Evolutionary conservation across 495 filamentous ascomycete species (phyloP).

Genomic region (Penicillium odoratum): DNA sequence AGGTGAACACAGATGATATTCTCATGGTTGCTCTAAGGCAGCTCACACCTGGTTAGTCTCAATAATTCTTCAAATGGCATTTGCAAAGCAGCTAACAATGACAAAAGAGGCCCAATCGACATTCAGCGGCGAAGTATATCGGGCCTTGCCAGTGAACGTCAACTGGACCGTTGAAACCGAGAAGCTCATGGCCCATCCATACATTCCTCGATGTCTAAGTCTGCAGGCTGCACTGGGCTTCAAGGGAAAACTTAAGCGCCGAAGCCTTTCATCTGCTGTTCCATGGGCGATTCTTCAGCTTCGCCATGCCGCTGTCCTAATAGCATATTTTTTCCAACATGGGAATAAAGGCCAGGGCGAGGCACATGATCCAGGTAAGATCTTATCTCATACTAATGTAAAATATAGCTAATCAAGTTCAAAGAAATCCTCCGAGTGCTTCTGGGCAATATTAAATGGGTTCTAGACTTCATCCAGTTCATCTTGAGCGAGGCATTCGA

Average conservation of each 20-base stretch:
- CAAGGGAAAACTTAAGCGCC: constrained; percentile 56
- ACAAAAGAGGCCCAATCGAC: constrained; percentile 43
- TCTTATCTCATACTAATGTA: neutral
- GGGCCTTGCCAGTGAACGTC: constrained; percentile 62
- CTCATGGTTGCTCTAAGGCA: constrained; percentile 59
- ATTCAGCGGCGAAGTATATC: constrained; percentile 64
- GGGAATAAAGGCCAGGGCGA: constrained; percentile 50
- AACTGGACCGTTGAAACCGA: constrained; percentile 74
- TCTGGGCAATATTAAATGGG: constrained; percentile 58
- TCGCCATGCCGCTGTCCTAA: constrained; percentile 65
- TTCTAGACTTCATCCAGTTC: constrained; percentile 66
- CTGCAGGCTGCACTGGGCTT: constrained; percentile 69
- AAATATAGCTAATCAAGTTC: neutral
- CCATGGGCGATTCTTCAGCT: constrained; percentile 74
- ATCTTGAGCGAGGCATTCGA: constrained; percentile 66
- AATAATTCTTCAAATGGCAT: neutral
- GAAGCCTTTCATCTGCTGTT: constrained; percentile 64
- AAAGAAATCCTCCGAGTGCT: constrained; percentile 45
- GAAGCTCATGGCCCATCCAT: constrained; percentile 65
- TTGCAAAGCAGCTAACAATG: neutral
- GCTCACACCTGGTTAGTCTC: constrained; percentile 50
- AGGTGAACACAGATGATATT: constrained; percentile 71
- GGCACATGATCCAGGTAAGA: constrained; percentile 63
- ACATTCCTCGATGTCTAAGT: constrained; percentile 68
- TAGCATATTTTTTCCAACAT: constrained; percentile 59